Base-by-base conservation (phyloP, 2,329 filamentous ascomycete species). In the Karstenula rhodostoma region DNA sequence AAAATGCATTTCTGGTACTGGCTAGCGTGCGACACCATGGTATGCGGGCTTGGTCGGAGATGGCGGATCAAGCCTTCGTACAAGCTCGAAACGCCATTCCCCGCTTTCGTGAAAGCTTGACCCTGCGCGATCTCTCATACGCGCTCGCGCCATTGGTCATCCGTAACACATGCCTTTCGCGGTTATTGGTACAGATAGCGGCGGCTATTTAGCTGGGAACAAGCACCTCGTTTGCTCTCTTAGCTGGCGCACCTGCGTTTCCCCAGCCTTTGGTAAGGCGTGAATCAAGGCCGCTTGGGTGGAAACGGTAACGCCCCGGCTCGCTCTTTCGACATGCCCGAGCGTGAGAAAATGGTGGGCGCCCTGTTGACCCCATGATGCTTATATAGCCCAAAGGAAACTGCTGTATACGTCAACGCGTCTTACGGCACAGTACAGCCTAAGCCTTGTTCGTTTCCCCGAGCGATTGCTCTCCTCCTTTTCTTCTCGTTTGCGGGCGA, bases 241-340 rank as follows among this genome's bases (percentile, higher is more conserved):
- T 48, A 6, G 48, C 48, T 33, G 37, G 37, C 37, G 37, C 37
- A 6, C n/a, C 37, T 40, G 37, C 17, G 27, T 29, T 29, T 29
- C 27, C 27, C 46, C 47, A 35, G 27, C 47, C 27, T 46, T 23
- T 25, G 43, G 43, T n/a, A 19, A 19, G 4, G 22, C 44, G 23
- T 15, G 22, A 29, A 19, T 43, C 50, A 10, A 29, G 17, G 43
- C 19, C 53, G 44, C 53, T 56, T 56, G 27, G 7, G 35, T 29
- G 12, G 22, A 52, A 42, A 19, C 35, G 49, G 49, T 9, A 52
- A 52, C 49, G 43, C 23, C 8, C 23, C 44, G 51, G 25, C 50
- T 59, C 57, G 57, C 57, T 44, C 47, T 43, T 59, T 33, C 10
- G 29, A 29, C 4, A 48, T 49, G 49, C 27, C 56, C 56, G 56